Conservation (phyloP, 768 basidiomycete genomes). For the Rhizopogon salebrosus region DNA sequence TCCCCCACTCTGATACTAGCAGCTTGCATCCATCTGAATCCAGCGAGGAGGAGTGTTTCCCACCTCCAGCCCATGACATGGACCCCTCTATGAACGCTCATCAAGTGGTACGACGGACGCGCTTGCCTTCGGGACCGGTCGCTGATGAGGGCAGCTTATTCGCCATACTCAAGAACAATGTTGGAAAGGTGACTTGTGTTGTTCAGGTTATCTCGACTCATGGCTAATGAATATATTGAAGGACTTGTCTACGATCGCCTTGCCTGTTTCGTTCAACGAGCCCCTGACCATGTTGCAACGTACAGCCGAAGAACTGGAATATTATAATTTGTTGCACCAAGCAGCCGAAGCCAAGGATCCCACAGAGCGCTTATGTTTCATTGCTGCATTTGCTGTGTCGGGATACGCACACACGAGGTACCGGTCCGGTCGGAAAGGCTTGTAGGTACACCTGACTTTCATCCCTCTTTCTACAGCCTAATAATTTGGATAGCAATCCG, state of each 20-base stretch:
- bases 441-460: conserved; percentile 44
- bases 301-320: conserved; percentile 81
- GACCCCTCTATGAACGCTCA: conserved; percentile 6
- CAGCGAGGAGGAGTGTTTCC: conserved; percentile 36
- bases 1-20: conserved; percentile 36
- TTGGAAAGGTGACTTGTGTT: conserved; percentile 61
- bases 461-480: not conserved
- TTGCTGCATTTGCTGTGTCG: conserved; percentile 84
- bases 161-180: conserved; percentile 79
- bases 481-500: conserved; percentile 56
- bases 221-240: conserved; percentile 21
- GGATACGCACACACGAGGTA: conserved; percentile 77
- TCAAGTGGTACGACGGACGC: conserved; percentile 45
- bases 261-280: conserved; percentile 91
- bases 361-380: conserved; percentile 63
- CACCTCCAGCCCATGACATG: not conserved
- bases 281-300: conserved; percentile 80
- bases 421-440: conserved; percentile 81
- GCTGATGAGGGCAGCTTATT: conserved; percentile 82
- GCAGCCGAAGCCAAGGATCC: conserved; percentile 56
- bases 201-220: not conserved
- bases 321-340: conserved; percentile 60
- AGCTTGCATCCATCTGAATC: conserved; percentile 35
- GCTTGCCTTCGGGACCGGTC: conserved; percentile 53
- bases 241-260: conserved; percentile 78